Conservation (phyloP, 1,284 basidiomycete genomes). For the Moesziomyces sp. region DNA sequence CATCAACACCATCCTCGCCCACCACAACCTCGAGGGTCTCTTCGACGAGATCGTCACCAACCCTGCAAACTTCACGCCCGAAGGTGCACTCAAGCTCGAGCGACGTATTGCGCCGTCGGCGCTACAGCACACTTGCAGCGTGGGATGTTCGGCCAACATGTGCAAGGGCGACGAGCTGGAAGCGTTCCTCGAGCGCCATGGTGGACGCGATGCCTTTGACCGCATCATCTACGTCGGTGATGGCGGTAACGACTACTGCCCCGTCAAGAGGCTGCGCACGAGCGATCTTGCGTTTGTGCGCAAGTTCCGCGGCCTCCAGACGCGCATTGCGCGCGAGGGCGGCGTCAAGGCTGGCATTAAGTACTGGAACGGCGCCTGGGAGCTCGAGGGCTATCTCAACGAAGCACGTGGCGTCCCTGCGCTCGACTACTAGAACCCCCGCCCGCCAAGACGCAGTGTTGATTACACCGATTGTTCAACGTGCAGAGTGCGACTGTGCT, state of each 20-base stretch:
- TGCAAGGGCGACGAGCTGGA: constrained; percentile 96
- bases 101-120: constrained; percentile 76
- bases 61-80: constrained; percentile 82
- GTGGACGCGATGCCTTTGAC: constrained; percentile 75
- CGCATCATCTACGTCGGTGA: constrained; percentile 92
- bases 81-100: constrained; percentile 80
- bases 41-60: constrained; percentile 93
- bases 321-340: constrained; percentile 57
- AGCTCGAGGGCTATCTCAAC: constrained; percentile 57
- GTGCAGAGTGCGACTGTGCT: no score
- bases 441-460: background rate
- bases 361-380: constrained; percentile 66
- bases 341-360: constrained; percentile 56
- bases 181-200: constrained; percentile 79
- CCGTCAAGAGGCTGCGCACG: constrained; percentile 77
- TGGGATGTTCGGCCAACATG: constrained; percentile 96
- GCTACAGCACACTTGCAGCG: constrained; percentile 82
- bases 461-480: no score
- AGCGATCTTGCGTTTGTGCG: constrained; percentile 64
- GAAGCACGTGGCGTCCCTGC: constrained; percentile 22
- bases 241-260: constrained; percentile 95
- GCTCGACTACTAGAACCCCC: constrained; percentile 19
- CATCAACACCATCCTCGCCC: constrained; percentile 76
- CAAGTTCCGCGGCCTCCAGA: constrained; percentile 60
- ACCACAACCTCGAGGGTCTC: constrained; percentile 65